Base-by-base conservation (phyloP, 306 rosid genomes). In the Sicyos edulis region DNA sequence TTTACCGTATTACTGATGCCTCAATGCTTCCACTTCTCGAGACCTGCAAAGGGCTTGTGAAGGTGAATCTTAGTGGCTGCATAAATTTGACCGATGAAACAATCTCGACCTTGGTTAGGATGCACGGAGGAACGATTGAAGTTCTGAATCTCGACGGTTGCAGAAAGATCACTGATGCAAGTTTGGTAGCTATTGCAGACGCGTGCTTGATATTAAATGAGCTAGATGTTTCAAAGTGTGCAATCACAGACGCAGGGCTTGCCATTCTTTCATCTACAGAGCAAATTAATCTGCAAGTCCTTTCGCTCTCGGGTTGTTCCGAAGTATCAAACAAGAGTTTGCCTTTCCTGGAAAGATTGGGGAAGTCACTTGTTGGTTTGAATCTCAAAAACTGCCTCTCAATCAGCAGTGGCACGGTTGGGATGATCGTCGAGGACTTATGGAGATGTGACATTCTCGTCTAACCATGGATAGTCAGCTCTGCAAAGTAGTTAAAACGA, bases 381-480 rank as follows among this genome's bases (percentile, higher is more conserved):
- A 71, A 71, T 55, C 62, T 71, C 52, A 71, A 71, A 34, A 71
- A 71, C 32, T 71, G 75, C 37, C 75, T 17, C 34, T 71, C 63
- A 11, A 71, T 71, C 64, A 37, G 75, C 64, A 54, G 63, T 42
- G 52, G 63, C 63, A 55, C 20, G 7, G 75, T 52, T 3, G 75
- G 63, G 52, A 71, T 20, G 34, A 54, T 71, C 4, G 34, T 71
- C 2, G 75, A 71, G 64, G 42, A 71, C 64, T 54, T 71, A 7
- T 71, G 75, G 75, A 71, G 75, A 54, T 71, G 75, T 13, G 75
- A 71, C 63, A 71, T 71, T 20, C 75, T 71, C 53, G 75, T 71
- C 73, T 68, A 68, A 68, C 73, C 73, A 21, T 49, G 73, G 44
- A 50, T 47, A 24, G 57, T 68, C 17, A 24, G 12, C 72, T 65